Conservation (phyloP, 2,329 filamentous ascomycete genomes). For the Elsinoe ampelina region DNA sequence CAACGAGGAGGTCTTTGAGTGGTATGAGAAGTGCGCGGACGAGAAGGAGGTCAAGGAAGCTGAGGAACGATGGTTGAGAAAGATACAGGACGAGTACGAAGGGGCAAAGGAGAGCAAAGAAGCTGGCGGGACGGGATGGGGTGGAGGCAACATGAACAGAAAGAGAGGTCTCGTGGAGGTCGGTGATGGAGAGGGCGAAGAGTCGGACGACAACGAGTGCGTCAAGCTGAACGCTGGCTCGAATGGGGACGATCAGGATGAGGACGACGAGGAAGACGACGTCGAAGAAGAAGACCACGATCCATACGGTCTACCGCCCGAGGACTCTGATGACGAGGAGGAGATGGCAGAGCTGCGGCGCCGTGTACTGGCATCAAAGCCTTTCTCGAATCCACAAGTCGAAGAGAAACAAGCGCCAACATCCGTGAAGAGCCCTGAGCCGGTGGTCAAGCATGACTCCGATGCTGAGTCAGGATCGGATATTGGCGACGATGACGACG, state of each 20-base stretch:
- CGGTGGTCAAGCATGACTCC: constrained; percentile 42
- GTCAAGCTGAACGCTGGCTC: constrained; percentile 32
- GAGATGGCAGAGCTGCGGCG: constrained; percentile 88
- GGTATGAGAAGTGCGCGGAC: constrained; percentile 74
- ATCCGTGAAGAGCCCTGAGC: constrained; percentile 50
- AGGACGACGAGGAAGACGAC: constrained; percentile 35
- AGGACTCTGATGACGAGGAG: constrained; percentile 68
- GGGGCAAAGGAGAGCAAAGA: constrained; percentile 62
- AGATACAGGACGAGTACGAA: constrained; percentile 80
- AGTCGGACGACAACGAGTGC: constrained; percentile 34
- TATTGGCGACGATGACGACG: constrained; percentile 58
- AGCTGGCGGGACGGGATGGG: constrained; percentile 69
- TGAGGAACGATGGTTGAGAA: constrained; percentile 78
- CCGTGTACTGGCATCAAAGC: constrained; percentile 82
- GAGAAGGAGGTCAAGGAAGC: constrained; percentile 75
- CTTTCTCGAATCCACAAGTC: constrained; percentile 57
- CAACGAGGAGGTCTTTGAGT: constrained; percentile 70
- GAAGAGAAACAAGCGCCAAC: constrained; percentile 49
- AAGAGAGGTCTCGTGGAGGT: constrained; percentile 40
- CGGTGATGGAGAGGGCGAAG: constrained; percentile 31
- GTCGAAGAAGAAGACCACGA: constrained; percentile 47
- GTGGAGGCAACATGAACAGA: constrained; percentile 79
- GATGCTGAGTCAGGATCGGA: constrained; percentile 66
- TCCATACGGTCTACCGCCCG: constrained; percentile 65
- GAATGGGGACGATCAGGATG: constrained; percentile 28